Evolutionary conservation across 306 rosid genomes (phyloP).

Genomic region (Fragaria ananassa): DNA sequence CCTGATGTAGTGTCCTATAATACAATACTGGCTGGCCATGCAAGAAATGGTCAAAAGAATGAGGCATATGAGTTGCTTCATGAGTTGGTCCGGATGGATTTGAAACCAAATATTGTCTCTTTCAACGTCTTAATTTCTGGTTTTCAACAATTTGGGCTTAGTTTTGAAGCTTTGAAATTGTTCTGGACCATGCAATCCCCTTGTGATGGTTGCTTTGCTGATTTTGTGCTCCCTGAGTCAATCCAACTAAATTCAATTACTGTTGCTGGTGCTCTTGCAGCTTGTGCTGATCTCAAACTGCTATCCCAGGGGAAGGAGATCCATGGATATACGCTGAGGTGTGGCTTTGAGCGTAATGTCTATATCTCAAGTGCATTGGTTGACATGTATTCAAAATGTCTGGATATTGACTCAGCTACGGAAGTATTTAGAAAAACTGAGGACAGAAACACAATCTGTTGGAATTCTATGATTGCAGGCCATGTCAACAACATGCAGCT

Average conservation of each 20-base stretch:
- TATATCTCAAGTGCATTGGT: constrained; percentile 34
- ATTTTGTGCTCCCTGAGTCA: constrained; percentile 7
- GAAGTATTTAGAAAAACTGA: constrained; percentile 25
- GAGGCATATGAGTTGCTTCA: constrained; percentile 39
- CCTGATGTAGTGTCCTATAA: constrained; percentile 48
- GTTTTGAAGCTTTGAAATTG: constrained; percentile 41
- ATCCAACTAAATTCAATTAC: constrained; percentile 32
- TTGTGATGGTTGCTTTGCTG: constrained; percentile 17
- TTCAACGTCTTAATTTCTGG: constrained; percentile 44
- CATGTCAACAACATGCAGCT: constrained; percentile 24
- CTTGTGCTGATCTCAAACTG: constrained; percentile 40
- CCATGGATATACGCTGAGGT: constrained; percentile 41
- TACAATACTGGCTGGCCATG: constrained; percentile 38
- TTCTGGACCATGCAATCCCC: constrained; percentile 37
- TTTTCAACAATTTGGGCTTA: constrained; percentile 45
- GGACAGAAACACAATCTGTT: constrained; percentile 33
- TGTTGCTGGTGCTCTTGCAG: constrained; percentile 38
- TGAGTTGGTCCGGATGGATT: constrained; percentile 32
- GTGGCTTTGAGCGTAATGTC: constrained; percentile 29
- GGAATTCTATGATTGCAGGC: constrained; percentile 49
- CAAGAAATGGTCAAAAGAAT: constrained; percentile 37
- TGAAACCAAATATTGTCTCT: constrained; percentile 37
- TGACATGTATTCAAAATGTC: constrained; percentile 38
- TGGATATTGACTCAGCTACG: constrained; percentile 23
- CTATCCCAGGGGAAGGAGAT: constrained; percentile 43